A percentile compares a stretch with the other conserved stretches of the same genome.
These are phyloP conservation scores for Vitellaria paradoxa DNA, from an alignment of 179 eudicot species.

Conservation along the genomic window DNA sequence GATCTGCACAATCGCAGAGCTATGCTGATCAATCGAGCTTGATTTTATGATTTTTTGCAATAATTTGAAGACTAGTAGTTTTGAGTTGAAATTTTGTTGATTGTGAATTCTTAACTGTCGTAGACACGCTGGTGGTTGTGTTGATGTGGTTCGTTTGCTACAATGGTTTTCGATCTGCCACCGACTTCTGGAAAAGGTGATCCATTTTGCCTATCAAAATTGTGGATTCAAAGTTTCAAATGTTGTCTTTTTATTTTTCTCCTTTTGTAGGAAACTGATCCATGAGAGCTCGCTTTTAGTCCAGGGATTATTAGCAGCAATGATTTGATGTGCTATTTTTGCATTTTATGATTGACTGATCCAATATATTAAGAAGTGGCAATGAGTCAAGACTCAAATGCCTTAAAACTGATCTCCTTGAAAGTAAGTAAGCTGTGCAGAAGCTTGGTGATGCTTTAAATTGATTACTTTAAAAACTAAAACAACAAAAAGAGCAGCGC, in stretches of 20 bases:
- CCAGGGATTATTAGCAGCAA: too few relatives aligned
- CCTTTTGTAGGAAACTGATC: too few relatives aligned
- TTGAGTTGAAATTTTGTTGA: not conserved
- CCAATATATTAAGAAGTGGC: not conserved
- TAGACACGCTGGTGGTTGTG: conserved; percentile 66
- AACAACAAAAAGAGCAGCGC: not conserved
- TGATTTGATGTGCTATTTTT: too few relatives aligned
- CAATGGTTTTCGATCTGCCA: conserved; percentile 46
- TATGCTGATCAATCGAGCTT: not conserved
- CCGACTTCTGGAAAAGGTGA: conserved; percentile 61
- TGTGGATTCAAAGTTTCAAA: not conserved
- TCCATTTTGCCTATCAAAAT: not conserved
- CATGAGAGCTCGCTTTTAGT: too few relatives aligned
- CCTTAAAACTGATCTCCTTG: not conserved
- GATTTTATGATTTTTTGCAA: not conserved
- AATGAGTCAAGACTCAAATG: not conserved
- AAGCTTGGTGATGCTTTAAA: not conserved
- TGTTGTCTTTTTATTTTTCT: not conserved
- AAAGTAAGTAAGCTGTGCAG: not conserved
- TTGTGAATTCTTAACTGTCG: conserved; percentile 15
- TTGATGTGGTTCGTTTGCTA: conserved; percentile 74
- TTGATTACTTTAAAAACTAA: not conserved
- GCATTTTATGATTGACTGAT: too few relatives aligned
- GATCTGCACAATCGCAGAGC: not conserved
- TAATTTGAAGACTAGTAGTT: not conserved